A percentile compares a stretch with the other conserved stretches of the same genome.
Conservation (phyloP, 257 asterid species). For the Anisodus acutangulus region DNA sequence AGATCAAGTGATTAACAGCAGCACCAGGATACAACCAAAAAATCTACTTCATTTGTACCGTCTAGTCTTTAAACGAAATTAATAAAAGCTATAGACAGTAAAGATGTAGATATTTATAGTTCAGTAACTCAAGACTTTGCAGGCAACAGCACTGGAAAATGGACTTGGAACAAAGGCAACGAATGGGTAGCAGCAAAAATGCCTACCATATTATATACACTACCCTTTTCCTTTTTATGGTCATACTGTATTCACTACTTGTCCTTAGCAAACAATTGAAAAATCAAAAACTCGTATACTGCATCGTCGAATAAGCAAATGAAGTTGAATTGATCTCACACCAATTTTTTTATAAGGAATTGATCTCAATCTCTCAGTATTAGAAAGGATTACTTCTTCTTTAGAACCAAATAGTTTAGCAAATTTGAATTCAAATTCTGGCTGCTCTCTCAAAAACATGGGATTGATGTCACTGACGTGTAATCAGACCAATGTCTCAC, state of each 20-base stretch:
- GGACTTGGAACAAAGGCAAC: background rate
- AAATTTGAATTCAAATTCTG: too few species aligned
- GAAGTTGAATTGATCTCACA: background rate
- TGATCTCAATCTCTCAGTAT: background rate
- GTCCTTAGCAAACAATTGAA: background rate
- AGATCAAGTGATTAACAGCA: background rate
- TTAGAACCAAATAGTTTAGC: background rate
- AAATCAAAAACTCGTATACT: background rate
- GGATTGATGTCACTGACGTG: constrained; percentile 5
- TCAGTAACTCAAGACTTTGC: background rate
- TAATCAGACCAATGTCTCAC: background rate
- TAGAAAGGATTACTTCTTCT: background rate
- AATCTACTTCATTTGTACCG: background rate
- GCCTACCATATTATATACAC: too few species aligned
- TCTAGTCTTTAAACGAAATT: background rate
- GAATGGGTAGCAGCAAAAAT: background rate
- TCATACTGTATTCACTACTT: background rate
- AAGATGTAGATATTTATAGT: background rate
- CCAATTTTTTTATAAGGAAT: background rate
- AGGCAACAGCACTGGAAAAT: background rate
- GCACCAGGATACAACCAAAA: background rate
- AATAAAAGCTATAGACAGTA: background rate
- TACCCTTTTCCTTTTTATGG: background rate
- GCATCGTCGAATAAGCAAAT: background rate
- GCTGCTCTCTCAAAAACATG: background rate